Evolutionary conservation across 2,329 filamentous ascomycete species (phyloP).

Genomic region (Aspergillus uvarum): DNA sequence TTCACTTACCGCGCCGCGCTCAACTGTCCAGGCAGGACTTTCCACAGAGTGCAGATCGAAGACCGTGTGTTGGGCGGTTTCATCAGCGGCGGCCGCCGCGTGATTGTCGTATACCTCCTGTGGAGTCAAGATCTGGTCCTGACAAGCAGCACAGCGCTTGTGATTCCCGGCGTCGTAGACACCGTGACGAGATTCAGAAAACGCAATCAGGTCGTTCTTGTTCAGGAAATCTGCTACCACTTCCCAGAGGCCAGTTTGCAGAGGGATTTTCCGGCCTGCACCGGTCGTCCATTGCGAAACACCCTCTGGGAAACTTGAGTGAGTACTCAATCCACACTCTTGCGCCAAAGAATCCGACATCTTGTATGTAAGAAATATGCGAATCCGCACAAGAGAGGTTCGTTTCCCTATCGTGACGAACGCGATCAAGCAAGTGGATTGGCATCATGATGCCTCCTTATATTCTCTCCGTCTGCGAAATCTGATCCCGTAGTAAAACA

Average conservation of each 20-base stretch:
- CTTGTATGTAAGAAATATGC: too few species aligned
- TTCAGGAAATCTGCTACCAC: not conserved
- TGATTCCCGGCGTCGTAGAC: not conserved
- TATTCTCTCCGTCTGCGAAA: not conserved
- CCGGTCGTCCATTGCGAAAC: too few species aligned
- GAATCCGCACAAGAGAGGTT: too few species aligned
- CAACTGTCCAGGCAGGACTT: too few species aligned
- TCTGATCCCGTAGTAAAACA: not conserved
- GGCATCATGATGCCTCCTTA: not conserved
- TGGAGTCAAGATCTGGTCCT: not conserved
- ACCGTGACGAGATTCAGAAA: not conserved
- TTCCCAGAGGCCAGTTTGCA: not conserved
- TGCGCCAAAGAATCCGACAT: too few species aligned
- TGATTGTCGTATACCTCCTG: not conserved
- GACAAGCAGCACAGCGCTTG: too few species aligned
- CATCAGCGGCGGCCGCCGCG: not conserved
- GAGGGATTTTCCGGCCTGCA: not conserved
- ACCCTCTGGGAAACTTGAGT: too few species aligned
- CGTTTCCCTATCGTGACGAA: not conserved
- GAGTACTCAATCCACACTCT: too few species aligned
- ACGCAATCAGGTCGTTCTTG: not conserved
- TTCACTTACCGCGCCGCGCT: too few species aligned
- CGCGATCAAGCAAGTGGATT: not conserved
- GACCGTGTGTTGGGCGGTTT: not conserved
- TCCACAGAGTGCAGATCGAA: not conserved